Base-by-base conservation (phyloP, 805 yeast species). In the Teunomyces cretensis region DNA sequence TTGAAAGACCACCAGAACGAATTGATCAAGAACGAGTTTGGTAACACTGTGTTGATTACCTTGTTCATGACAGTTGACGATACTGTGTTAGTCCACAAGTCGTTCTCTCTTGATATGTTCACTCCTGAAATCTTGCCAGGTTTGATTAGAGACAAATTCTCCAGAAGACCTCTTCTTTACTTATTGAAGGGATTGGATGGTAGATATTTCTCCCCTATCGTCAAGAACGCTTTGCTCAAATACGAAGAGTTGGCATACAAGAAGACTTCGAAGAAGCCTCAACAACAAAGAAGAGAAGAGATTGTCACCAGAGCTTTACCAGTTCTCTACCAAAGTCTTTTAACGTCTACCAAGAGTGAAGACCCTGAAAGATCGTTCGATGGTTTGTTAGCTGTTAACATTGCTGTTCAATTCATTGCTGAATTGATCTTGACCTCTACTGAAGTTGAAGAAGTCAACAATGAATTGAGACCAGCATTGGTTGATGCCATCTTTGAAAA, bases 61-160 rank as follows among this genome's bases (percentile, higher is more conserved):
- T 70, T 89, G 33, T 84, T 88, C 66, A 76, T 86, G 79, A 83
- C 92, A 22, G 94, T 91, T 46, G 99, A 92, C 72, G 99, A 92
- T 74, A 91, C 98, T 2, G 94, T 86, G 43, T 74, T 88, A 57
- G 78, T 88, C 36, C 75, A 75, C 62, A 90, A 88, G 65, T 77
- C 95, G 0, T 86, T 92, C 60, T 66, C 74, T 26, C 69, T 74
- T 36, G 92, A 84, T 51, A 72, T 78, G 47, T 62, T 68, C 49
- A 62, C 72, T 15, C 71, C 78, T 24, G 80, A 75, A 27, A 57
- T 62, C 12, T 68, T 86, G 57, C 72, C 75, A 22, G 80, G 78
- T 30, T 67, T 88, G 17, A 70, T 86, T 22, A 69, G 73, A 42
- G 84, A 86, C 53, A 89, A 90, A 63, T 86, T 76, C 57, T 89